A percentile compares a stretch with the other conserved stretches of the same genome.
Conservation (phyloP, 2,329 filamentous ascomycete species). For the Phoma sp. region DNA sequence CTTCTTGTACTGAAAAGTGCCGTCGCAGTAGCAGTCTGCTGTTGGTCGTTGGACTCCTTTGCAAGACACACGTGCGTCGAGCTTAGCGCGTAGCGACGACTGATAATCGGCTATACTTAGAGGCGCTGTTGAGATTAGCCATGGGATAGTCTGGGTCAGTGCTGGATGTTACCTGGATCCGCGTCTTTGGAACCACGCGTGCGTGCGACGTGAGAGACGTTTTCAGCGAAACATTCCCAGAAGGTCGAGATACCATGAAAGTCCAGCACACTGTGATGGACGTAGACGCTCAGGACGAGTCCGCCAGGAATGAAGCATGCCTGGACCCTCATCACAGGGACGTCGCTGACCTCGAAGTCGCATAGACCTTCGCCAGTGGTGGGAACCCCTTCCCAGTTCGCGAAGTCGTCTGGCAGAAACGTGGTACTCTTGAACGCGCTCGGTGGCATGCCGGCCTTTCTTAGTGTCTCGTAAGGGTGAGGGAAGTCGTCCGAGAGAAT, state of each 20-base stretch:
- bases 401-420: constrained; percentile 41
- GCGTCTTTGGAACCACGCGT: constrained; percentile 16
- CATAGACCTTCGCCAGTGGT: constrained; percentile 38
- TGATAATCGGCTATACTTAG: constrained; percentile 31
- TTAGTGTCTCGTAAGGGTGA: constrained; percentile 39
- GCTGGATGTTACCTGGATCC: constrained; percentile 20
- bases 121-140: constrained; percentile 26
- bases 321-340: constrained; percentile 40
- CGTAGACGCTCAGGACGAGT: constrained; percentile 44
- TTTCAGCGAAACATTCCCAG: constrained; percentile 33
- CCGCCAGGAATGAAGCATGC: constrained; percentile 46
- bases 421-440: constrained; percentile 37
- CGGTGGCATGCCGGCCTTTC: constrained; percentile 40
- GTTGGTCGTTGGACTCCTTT: constrained; percentile 9
- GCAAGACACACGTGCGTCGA: constrained; percentile 30
- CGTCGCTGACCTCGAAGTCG: constrained; percentile 31
- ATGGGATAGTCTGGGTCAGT: background rate
- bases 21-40: constrained; percentile 40
- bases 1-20: constrained; percentile 32
- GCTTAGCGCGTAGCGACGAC: constrained; percentile 26
- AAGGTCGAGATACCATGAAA: constrained; percentile 40
- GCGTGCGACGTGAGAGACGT: constrained; percentile 31
- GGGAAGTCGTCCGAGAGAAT: constrained; percentile 30
- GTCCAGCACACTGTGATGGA: constrained; percentile 43
- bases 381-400: constrained; percentile 34